Evolutionary conservation across 1,139 yeast genomes (phyloP).

Genomic region (Protomyces arabidopsidicola): DNA sequence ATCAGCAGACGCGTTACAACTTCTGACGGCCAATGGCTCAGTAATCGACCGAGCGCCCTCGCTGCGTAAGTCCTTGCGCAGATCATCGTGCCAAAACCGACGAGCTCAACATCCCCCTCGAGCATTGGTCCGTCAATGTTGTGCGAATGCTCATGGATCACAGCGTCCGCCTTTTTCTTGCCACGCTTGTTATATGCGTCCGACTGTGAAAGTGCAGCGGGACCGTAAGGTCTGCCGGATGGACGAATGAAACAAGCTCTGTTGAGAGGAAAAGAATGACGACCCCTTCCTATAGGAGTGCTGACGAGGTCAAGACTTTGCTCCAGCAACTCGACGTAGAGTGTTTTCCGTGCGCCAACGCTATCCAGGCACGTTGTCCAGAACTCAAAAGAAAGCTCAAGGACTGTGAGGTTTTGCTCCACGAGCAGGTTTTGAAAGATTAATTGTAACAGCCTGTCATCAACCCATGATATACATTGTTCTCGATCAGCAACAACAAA

Average conservation of each 20-base stretch:
- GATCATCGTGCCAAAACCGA: constrained; percentile 70
- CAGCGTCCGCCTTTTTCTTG: constrained; percentile 37
- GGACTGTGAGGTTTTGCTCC: constrained; percentile 77
- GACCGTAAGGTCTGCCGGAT: constrained; percentile 49
- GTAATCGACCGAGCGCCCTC: constrained; percentile 65
- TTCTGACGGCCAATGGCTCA: constrained; percentile 39
- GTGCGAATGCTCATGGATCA: constrained; percentile 31
- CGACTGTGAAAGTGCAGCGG: constrained; percentile 27
- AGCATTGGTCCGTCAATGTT: constrained; percentile 92
- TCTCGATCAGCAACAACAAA: constrained; percentile 65
- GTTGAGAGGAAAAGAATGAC: constrained; percentile 84
- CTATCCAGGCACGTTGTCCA: constrained; percentile 41
- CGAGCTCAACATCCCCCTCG: constrained; percentile 81
- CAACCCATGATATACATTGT: constrained; percentile 64
- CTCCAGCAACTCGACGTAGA: constrained; percentile 46
- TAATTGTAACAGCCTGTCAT: constrained; percentile 64
- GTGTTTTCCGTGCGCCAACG: not conserved
- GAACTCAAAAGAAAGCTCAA: constrained; percentile 59
- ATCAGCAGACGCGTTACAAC: constrained; percentile 40
- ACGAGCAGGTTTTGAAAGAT: constrained; percentile 81
- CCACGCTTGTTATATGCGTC: constrained; percentile 7
- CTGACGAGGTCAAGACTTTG: constrained; percentile 67
- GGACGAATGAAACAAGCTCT: constrained; percentile 69
- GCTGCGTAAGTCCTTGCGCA: constrained; percentile 75
- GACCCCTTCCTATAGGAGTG: constrained; percentile 93